Evolutionary conservation across 2,329 filamentous ascomycete species (phyloP), one percentile per base, ranked within the genome.

Genomic region (Arthroderma sp.): DNA sequence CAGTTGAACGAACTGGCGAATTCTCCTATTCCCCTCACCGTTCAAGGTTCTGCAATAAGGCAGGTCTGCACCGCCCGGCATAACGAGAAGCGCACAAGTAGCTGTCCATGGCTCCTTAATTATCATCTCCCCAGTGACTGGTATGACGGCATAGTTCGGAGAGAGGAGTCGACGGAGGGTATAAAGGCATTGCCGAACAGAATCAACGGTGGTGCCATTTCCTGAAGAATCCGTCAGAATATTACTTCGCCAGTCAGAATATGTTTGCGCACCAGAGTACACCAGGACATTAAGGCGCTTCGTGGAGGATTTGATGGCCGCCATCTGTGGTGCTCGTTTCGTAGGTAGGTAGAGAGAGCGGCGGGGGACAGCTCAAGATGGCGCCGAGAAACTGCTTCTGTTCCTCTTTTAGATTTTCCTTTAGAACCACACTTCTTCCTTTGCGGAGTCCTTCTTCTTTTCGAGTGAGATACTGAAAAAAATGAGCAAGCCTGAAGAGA

Each of bases 51-150:
- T 80, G 63, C 88, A 94, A 64, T 95, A 98, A 41, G 83, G 86
- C 42, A 93, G 72, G 59, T 98, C 91, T n/a, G 86, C 89, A 30
- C 91, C 91, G 22, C 91, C 91, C 1, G 91, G 91, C 43, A 98
- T 78, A 2, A 96, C 88, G 5, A 98, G 74, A 6, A 96, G 74
- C 0, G 87, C 86, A 61, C 89, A 96, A 2, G 86, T 83, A 3
- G 82, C 69, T 1, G 79, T 74, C 91, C 91, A 98, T 8, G 91
- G 91, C 62, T 98, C 91, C 53, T 88, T 87, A 57, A 94, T 71
- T 46, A 98, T 70, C 52, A 83, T 78, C 5, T 81, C 73, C 47
- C 87, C 82, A 29, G 77, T 82, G 50, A 96, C 75, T 44, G 87
- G 82, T 51, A 88, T 88, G 51, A 98, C 86, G 48, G 89, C 91